Evolutionary conservation across 1,284 basidiomycete genomes (phyloP), one percentile per base, ranked within the genome.

Genomic region (Trichosporon coremiiforme): DNA sequence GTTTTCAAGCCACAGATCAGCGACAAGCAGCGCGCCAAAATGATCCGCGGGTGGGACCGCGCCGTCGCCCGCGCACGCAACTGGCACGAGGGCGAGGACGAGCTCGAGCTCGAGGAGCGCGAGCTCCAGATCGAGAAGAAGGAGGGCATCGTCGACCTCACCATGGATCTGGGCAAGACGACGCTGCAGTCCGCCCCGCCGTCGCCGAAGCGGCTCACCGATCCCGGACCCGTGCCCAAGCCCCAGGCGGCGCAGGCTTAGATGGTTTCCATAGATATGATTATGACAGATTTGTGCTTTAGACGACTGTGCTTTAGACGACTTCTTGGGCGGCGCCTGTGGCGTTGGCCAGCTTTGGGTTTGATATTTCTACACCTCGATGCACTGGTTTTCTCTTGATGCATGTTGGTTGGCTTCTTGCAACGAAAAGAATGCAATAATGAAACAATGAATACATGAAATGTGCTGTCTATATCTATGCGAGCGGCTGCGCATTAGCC

Each of bases 51-150:
- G 0, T 98, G 95, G 95, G 88, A 93, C 79, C 87, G 88, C 62
- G 95, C 95, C 0, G 90, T 97, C 7, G 88, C 92, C 78, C 85
- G 94, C 66, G 90, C 91, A 4, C 89, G 86, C 73, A 88, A 87
- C 31, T 97, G 95, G 95, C 78, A 83, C 69, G 55, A 63, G 64
- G 70, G 62, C 25, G 72, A 71, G 29, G 67, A 70, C 33, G 70
- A 70, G 66, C 50, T 17, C 35, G 70, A 68, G 66, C 57, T 64
- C 41, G 68, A 71, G 66, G 67, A 70, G 78, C 68, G 20, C 45
- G 71, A 68, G 76, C 65, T 15, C n/a, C 66, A 70, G 67, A 60
- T 65, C 15, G 73, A 74, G 68, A 22, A 38, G 13, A 41, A 65
- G 60, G 72, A 74, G 15, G 72, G 75, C 25, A 50, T 67, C 25